Percentiles rank a stretch among this genome's conserved stretches.
These are phyloP conservation scores for Dentipellis fragilis DNA, from an alignment of 768 basidiomycete genomes.

Conservation along the genomic window DNA sequence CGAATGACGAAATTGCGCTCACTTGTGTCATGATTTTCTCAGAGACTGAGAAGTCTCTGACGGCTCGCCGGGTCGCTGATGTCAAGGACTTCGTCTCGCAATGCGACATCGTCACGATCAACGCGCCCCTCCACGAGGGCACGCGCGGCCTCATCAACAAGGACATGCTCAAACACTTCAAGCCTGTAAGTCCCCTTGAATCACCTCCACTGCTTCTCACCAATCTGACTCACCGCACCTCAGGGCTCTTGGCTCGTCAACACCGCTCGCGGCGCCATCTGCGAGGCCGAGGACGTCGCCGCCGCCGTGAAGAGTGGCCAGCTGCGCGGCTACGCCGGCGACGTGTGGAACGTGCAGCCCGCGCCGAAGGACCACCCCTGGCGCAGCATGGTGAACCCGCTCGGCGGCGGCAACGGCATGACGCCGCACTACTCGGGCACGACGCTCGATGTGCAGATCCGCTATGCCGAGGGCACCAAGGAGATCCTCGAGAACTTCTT, in stretches of 20 bases:
- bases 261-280: constrained; percentile 88
- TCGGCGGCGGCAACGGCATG: constrained; percentile 87
- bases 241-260: constrained; percentile 82
- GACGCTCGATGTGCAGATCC: constrained; percentile 80
- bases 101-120: constrained; percentile 77
- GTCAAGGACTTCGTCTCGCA: constrained; percentile 39
- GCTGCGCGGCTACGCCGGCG: constrained; percentile 43
- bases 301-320: constrained; percentile 70
- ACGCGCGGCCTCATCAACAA: constrained; percentile 73
- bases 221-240: background rate
- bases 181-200: constrained; percentile 29
- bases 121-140: constrained; percentile 81
- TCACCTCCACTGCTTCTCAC: constrained; percentile 16
- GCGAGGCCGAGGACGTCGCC: constrained; percentile 73
- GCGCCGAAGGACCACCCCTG: constrained; percentile 80
- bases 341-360: constrained; percentile 85
- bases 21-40: constrained; percentile 14
- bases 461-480: constrained; percentile 69
- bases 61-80: constrained; percentile 66
- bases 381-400: constrained; percentile 73
- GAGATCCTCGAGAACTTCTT: constrained; percentile 68
- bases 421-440: constrained; percentile 84
- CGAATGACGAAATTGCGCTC: background rate
- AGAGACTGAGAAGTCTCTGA: constrained; percentile 58
- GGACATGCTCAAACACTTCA: constrained; percentile 79